A percentile compares a stretch with the other conserved stretches of the same genome.
Conservation (phyloP, 176 grass and related monocot species). For the Ensete ventricosum region DNA sequence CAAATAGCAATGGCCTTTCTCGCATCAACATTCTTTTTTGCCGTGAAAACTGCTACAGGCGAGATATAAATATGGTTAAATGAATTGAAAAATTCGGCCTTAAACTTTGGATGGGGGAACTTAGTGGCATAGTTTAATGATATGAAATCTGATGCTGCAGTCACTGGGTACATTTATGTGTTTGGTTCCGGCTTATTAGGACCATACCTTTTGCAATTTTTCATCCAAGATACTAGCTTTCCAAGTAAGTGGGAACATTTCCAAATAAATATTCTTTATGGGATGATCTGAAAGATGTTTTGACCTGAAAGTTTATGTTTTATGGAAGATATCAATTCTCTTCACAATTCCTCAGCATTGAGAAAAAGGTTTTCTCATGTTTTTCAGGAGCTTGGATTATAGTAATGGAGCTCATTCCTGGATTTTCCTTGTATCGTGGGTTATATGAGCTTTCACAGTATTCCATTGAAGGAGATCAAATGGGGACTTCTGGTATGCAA, state of each 20-base stretch:
- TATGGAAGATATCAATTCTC: slow-evolving; percentile 10
- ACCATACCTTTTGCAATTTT: slow-evolving; percentile 48
- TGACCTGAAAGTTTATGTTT: not conserved
- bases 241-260: slow-evolving; percentile 46
- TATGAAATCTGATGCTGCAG: slow-evolving; percentile 32
- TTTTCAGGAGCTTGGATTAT: slow-evolving; percentile 61
- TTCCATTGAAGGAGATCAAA: slow-evolving; percentile 35
- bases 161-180: slow-evolving; percentile 89
- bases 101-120: not conserved
- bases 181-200: slow-evolving; percentile 79
- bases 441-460: slow-evolving; percentile 75
- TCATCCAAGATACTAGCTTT: slow-evolving; percentile 50
- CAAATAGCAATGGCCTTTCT: slow-evolving; percentile 79
- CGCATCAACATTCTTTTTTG: slow-evolving; percentile 52
- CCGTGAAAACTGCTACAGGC: slow-evolving; percentile 86
- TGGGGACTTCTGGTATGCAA: slow-evolving; percentile 51
- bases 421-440: slow-evolving; percentile 73
- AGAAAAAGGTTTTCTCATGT: not conserved
- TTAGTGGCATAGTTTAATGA: slow-evolving; percentile 11
- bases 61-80: not conserved
- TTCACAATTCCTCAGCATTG: not conserved
- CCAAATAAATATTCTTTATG: not conserved
- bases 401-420: slow-evolving; percentile 81
- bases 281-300: not conserved
- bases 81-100: not conserved